Evolutionary conservation across 2,329 filamentous ascomycete species (phyloP).

Genomic region (Dothistroma septosporum): DNA sequence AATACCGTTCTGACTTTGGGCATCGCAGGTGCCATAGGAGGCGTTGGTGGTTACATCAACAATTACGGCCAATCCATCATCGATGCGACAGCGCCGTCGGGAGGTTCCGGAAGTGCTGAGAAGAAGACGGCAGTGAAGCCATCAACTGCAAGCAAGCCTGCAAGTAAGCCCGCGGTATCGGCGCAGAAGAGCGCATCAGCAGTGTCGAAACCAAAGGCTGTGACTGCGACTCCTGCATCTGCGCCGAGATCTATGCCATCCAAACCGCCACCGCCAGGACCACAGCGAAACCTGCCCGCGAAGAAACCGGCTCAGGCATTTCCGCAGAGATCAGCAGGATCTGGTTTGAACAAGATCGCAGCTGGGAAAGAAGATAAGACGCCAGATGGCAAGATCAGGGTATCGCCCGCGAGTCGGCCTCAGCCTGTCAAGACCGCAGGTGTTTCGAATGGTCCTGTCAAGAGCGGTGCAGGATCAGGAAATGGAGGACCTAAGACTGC

Average conservation of each 20-base stretch:
- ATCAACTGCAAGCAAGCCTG: constrained; percentile 14
- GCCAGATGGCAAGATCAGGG: constrained; percentile 18
- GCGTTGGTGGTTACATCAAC: constrained; percentile 35
- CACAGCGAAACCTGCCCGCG: constrained; percentile 4
- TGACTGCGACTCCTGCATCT: background rate
- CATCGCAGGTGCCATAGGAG: constrained; percentile 33
- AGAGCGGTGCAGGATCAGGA: background rate
- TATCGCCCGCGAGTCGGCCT: constrained; percentile 13
- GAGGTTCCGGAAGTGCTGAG: constrained; percentile 16
- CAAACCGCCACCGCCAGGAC: constrained; percentile 5
- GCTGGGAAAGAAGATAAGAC: constrained; percentile 16
- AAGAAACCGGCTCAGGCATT: constrained; percentile 9
- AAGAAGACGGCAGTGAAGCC: constrained; percentile 29
- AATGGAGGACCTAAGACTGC: background rate
- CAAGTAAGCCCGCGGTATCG: constrained; percentile 5
- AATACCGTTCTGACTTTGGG: constrained; percentile 27
- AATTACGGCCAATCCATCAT: constrained; percentile 33
- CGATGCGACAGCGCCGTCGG: constrained; percentile 32
- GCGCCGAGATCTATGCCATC: constrained; percentile 11
- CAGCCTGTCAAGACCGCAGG: constrained; percentile 7
- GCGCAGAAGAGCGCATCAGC: constrained; percentile 1
- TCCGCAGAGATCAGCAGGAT: constrained; percentile 1
- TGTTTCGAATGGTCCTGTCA: background rate
- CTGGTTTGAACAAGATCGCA: constrained; percentile 5
- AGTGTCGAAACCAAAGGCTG: background rate